These are phyloP conservation scores for Populus simonii DNA, from an alignment of 345 rosid genomes.

Conservation along the genomic window DNA sequence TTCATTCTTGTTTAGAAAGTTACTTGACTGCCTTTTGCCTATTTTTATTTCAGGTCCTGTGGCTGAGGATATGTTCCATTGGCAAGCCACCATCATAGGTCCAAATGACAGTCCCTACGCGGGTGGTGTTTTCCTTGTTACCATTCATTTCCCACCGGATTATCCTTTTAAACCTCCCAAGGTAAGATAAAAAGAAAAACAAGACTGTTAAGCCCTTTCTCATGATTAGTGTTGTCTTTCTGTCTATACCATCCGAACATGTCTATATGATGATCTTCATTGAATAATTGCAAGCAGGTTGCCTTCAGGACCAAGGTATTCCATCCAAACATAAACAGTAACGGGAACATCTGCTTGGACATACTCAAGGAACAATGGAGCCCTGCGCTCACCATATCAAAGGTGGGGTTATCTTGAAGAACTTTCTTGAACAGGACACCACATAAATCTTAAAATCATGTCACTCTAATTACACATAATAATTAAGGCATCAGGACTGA, in stretches of 20 bases:
- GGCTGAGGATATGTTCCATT: slow-evolving; percentile 64
- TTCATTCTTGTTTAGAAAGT: neutral
- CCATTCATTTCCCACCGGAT: slow-evolving; percentile 59
- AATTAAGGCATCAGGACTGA: neutral
- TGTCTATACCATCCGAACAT: neutral
- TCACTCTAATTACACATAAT: neutral
- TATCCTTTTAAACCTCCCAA: slow-evolving; percentile 77
- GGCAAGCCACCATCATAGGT: slow-evolving; percentile 75
- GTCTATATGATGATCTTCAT: neutral
- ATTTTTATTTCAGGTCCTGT: slow-evolving; percentile 41
- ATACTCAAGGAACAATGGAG: slow-evolving; percentile 74
- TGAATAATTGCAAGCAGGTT: slow-evolving; percentile 35
- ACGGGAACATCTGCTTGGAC: slow-evolving; percentile 63
- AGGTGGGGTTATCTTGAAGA: slow-evolving; percentile 30
- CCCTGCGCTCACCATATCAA: slow-evolving; percentile 66
- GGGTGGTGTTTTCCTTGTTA: slow-evolving; percentile 66
- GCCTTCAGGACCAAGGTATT: slow-evolving; percentile 61
- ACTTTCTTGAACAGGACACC: no score
- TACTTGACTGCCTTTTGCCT: neutral
- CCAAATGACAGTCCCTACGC: slow-evolving; percentile 66
- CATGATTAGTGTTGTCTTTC: neutral
- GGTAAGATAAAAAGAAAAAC: slow-evolving; percentile 19
- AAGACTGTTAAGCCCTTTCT: no score
- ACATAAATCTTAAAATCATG: neutral
- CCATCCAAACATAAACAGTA: slow-evolving; percentile 64